phyloP scores from a whole-genome alignment of 2,329 filamentous ascomycete species.

The Pezicula radicicola region DNA sequence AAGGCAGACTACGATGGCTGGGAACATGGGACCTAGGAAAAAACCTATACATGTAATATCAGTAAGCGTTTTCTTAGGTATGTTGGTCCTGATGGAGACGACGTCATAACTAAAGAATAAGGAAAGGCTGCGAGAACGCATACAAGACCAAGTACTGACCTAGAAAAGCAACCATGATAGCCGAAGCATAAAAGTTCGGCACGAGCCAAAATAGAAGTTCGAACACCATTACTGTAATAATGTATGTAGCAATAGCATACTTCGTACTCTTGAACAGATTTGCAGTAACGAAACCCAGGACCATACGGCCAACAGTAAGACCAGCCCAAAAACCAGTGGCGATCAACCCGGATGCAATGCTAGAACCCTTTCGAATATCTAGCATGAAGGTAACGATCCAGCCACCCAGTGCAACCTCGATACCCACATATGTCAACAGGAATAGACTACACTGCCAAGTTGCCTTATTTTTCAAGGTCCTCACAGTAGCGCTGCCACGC shows the following conservation, averaged over 20 bases:
- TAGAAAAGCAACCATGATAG: conserved; percentile 66
- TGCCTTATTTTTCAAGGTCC: conserved; percentile 44
- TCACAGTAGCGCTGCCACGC: background rate
- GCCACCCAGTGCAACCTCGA: conserved; percentile 72
- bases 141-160: conserved; percentile 35
- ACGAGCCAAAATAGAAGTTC: conserved; percentile 80
- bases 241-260: conserved; percentile 60
- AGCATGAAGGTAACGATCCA: conserved; percentile 91
- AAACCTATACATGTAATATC: conserved; percentile 36
- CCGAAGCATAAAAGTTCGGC: conserved; percentile 70
- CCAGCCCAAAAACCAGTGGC: conserved; percentile 85
- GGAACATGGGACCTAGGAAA: conserved; percentile 78
- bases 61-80: too few species aligned
- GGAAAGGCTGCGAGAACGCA: too few species aligned
- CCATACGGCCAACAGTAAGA: conserved; percentile 69
- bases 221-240: conserved; percentile 58
- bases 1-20: conserved; percentile 67
- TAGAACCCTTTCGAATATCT: conserved; percentile 63
- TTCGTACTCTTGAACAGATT: conserved; percentile 64
- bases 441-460: conserved; percentile 73
- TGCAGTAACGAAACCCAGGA: conserved; percentile 74
- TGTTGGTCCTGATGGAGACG: too few species aligned
- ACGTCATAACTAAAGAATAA: too few species aligned
- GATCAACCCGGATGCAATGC: conserved; percentile 71
- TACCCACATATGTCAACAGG: conserved; percentile 74